phyloP scores from a whole-genome alignment of 441 rosid species.

The Populus hybrid region DNA sequence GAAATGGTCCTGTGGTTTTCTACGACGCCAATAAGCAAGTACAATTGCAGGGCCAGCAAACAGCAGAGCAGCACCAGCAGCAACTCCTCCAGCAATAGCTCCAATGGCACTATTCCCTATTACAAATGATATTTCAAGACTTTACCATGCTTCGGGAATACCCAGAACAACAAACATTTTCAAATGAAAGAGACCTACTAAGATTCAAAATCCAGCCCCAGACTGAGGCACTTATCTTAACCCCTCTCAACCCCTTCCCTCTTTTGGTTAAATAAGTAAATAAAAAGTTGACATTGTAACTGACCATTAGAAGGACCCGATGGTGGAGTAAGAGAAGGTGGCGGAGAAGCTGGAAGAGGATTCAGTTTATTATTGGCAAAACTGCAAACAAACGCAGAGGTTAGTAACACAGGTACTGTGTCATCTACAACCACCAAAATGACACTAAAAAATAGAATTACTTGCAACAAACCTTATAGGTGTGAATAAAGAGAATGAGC shows the following conservation, averaged over 20 bases:
- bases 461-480: constrained; percentile 55
- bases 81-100: too few relatives aligned
- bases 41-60: too few relatives aligned
- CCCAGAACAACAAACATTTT: neutral
- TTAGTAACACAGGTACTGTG: constrained; percentile 26
- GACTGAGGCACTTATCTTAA: neutral
- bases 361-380: constrained; percentile 42
- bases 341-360: constrained; percentile 37
- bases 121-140: constrained; percentile 10
- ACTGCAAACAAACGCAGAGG: constrained; percentile 43
- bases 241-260: neutral
- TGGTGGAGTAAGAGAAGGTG: constrained; percentile 57
- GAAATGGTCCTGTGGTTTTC: too few relatives aligned
- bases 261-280: neutral
- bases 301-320: constrained; percentile 44
- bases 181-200: neutral
- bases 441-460: constrained; percentile 11
- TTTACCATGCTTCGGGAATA: neutral
- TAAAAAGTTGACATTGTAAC: constrained; percentile 12
- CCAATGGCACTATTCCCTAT: constrained; percentile 37
- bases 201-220: neutral
- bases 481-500: constrained; percentile 82
- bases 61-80: too few relatives aligned
- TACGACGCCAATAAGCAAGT: too few relatives aligned
- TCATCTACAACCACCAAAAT: constrained; percentile 9